These are phyloP conservation scores for Geranium incanum DNA, from an alignment of 441 rosid genomes.

Conservation along the genomic window DNA sequence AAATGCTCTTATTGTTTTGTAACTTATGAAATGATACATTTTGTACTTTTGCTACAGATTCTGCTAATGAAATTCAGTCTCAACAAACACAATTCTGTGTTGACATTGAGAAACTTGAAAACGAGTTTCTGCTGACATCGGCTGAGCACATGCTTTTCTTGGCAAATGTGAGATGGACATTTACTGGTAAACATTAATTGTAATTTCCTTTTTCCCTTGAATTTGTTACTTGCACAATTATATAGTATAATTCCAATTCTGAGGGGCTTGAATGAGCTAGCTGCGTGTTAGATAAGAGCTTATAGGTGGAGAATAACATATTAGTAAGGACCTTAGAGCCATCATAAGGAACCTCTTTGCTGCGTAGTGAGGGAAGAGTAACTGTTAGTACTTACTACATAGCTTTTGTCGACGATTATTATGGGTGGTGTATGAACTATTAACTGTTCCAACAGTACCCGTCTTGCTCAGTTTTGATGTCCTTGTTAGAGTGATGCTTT, in stretches of 20 bases:
- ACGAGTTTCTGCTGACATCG: conserved; percentile 70
- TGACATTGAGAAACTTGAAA: conserved; percentile 64
- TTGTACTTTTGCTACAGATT: conserved; percentile 29
- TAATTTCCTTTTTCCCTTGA: background rate
- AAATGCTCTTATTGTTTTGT: background rate
- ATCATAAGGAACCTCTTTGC: background rate
- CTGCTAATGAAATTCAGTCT: conserved; percentile 37
- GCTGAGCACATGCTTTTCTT: conserved; percentile 78
- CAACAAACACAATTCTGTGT: conserved; percentile 42
- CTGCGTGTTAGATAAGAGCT: background rate
- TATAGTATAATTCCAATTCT: background rate
- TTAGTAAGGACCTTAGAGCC: background rate
- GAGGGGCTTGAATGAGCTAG: background rate
- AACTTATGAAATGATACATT: conserved; percentile 16
- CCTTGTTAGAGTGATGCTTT: background rate
- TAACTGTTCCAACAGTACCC: background rate
- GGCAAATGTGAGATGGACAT: conserved; percentile 58
- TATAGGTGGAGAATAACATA: conserved; percentile 6
- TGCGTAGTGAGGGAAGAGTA: conserved; percentile 3
- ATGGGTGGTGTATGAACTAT: background rate
- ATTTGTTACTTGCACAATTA: conserved; percentile 1
- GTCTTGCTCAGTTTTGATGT: conserved; percentile 1
- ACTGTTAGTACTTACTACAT: background rate
- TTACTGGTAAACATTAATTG: conserved; percentile 42
- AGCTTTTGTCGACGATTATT: background rate